Evolutionary conservation across 2,329 filamentous ascomycete species (phyloP), one percentile per base, ranked within the genome.

Genomic region (Tolypocladium ophioglossoides): DNA sequence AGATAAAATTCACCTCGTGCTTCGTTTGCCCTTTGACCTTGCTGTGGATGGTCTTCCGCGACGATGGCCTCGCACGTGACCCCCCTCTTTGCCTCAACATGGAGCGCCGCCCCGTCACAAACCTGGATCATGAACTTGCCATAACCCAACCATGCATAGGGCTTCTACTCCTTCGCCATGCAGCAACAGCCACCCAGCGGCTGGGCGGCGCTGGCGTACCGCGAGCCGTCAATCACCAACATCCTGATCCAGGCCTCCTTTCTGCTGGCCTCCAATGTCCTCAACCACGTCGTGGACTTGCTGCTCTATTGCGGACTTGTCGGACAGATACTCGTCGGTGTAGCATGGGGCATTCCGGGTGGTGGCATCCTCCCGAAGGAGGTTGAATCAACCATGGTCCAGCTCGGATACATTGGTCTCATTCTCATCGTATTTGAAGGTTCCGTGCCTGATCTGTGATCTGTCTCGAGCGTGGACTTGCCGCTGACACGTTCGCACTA

Each of bases 401-500:
- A 86, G 56, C 66, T 91, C 1, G 87, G 87, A 0, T 91, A 91
- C 63, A 68, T 91, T 0, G 87, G 87, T 0, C 66, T 91, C n/a
- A 77, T 91, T 8, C 69, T 89, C 30, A 69, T 91, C 1, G 85
- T 91, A 0, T 90, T 82, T 64, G 84, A 90, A 73, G 85, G 83
- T 77, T 6, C 30, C 30, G 30, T 30, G 30, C 30, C 27, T 27
- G 27, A 27, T n/a, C n/a, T n/a, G n/a, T n/a, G n/a, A n/a, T 30
- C 30, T 6, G 30, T 9, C 30, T 30, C 7, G 30, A 30, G 30
- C 30, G 30, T 30, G 30, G 30, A 30, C 30, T 30, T 30, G 8
- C 30, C 30, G 11, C 1, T 16, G 40, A 50, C 52, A 32, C 14
- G 34, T 39, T 27, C 14, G 30, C 4, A 8, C 27, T 56, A 78